Base-by-base conservation (phyloP, 2,329 filamentous ascomycete genomes). In the Ceratocystis albifundus region DNA sequence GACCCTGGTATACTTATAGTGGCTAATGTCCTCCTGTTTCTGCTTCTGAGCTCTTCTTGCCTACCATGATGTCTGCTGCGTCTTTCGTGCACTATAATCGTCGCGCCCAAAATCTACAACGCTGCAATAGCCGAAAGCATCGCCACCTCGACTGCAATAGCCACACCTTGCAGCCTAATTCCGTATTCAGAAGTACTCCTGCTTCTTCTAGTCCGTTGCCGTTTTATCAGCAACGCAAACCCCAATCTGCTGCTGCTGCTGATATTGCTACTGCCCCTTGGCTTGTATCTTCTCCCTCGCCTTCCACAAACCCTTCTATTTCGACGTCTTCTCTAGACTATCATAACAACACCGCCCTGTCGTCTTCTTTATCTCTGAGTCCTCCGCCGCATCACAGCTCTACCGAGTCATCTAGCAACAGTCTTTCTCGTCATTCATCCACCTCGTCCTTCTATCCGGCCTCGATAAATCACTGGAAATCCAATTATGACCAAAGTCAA, bases 1-100 rank as follows among this genome's bases (percentile, higher is more conserved):
- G 22, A 45, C 61, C 61, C 25, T 46, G 61, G 44, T 48, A 46
- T 63, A 45, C 28, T 50, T 67, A 67, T 62, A 61, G 50, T 67
- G 62, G 45, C 36, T 55, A 67, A 67, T 67, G 66, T 65, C 66
- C 65, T 50, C 50, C 32, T 45, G 20, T 22, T 50, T 50, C 20
- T 50, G 20, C 48, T 15, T 15, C 36, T 41, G 36, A 3, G 53
- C 28, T 57, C 7, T 30, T 32, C 53, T 15, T 57, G 53, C 53
- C 53, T 30, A 67, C 65, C 66, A 71, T 71, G 70, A 71, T 71
- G 67, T 71, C 70, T 57, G 67, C 70, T 41, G 69, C 66, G 55
- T 69, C 70, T 36, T 71, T 70, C 65, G 64, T 67, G 64, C 69
- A 71, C 67, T 69, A 67, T 28, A 57, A 32, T 17, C 63, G 66